Conservation (phyloP, 805 yeast genomes). For the Cyberlindnera amylophila region DNA sequence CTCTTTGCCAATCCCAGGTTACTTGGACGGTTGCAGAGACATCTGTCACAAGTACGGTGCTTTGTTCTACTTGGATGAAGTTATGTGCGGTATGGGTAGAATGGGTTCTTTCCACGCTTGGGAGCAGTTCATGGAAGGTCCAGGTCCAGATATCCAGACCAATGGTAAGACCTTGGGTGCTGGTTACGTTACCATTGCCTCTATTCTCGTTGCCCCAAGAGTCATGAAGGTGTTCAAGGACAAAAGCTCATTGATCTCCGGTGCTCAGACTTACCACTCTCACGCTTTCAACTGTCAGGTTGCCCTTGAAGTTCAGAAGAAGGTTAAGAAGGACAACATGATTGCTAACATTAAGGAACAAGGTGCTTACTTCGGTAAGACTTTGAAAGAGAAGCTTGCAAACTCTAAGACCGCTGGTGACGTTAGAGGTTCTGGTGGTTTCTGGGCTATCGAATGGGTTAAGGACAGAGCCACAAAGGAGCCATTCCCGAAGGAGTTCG, state of each 20-base stretch:
- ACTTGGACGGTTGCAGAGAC: conserved; percentile 41
- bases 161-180: conserved; percentile 47
- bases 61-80: conserved; percentile 48
- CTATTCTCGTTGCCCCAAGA: conserved; percentile 35
- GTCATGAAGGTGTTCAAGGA: conserved; percentile 33
- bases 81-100: conserved; percentile 55
- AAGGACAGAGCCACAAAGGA: conserved; percentile 44
- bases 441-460: conserved; percentile 52
- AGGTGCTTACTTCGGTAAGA: conserved; percentile 42
- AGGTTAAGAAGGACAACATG: conserved; percentile 33
- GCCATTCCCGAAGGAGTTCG: conserved; percentile 34
- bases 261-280: conserved; percentile 49
- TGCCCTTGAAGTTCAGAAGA: conserved; percentile 42
- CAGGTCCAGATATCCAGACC: conserved; percentile 45
- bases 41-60: conserved; percentile 50
- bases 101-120: conserved; percentile 46
- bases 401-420: conserved; percentile 41
- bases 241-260: conserved; percentile 29
- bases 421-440: conserved; percentile 52
- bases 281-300: conserved; percentile 45
- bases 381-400: conserved; percentile 30
- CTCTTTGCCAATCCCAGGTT: conserved; percentile 40
- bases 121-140: conserved; percentile 36
- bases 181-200: conserved; percentile 47
- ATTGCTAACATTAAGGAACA: conserved; percentile 38